Evolutionary conservation across 83 land plant genomes (phyloP).

Genomic region (Isoetes engelmannii): DNA sequence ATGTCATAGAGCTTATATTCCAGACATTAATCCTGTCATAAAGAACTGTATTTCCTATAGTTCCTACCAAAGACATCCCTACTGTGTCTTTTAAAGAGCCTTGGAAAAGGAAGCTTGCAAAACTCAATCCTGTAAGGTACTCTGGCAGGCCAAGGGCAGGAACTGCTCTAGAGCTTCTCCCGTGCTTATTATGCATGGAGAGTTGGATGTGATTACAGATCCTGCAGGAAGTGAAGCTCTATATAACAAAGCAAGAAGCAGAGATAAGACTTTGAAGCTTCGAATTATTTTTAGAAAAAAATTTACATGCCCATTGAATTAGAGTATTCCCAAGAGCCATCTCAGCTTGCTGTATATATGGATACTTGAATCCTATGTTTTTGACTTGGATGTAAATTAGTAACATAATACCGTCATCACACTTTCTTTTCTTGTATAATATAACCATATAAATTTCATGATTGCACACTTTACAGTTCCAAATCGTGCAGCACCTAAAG

Average conservation of each 20-base stretch:
- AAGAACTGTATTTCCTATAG: conserved; percentile 71
- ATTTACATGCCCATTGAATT: too few species aligned
- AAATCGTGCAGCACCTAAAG: too few species aligned
- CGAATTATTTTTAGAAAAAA: too few species aligned
- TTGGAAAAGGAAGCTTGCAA: conserved; percentile 74
- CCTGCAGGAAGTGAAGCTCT: conserved; percentile 52
- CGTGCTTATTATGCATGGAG: conserved; percentile 62
- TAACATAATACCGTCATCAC: too few species aligned
- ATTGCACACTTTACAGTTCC: too few species aligned
- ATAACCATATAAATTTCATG: too few species aligned
- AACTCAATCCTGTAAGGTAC: conserved; percentile 42
- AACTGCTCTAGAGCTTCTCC: conserved; percentile 85
- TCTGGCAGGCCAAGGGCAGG: conserved; percentile 66
- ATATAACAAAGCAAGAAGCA: conserved; percentile 41
- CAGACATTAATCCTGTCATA: conserved; percentile 67
- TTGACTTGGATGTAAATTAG: too few species aligned
- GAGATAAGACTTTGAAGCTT: conserved; percentile 58
- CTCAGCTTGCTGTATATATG: too few species aligned
- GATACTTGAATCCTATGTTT: too few species aligned
- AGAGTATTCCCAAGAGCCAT: too few species aligned
- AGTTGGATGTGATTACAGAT: conserved; percentile 67
- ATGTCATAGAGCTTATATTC: conserved; percentile 46
- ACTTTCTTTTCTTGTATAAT: too few species aligned
- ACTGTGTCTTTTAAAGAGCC: conserved; percentile 78
- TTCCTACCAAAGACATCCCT: conserved; percentile 75